phyloP scores from a whole-genome alignment of 2,329 filamentous ascomycete genomes.

The Calonectria multiphialidica region DNA sequence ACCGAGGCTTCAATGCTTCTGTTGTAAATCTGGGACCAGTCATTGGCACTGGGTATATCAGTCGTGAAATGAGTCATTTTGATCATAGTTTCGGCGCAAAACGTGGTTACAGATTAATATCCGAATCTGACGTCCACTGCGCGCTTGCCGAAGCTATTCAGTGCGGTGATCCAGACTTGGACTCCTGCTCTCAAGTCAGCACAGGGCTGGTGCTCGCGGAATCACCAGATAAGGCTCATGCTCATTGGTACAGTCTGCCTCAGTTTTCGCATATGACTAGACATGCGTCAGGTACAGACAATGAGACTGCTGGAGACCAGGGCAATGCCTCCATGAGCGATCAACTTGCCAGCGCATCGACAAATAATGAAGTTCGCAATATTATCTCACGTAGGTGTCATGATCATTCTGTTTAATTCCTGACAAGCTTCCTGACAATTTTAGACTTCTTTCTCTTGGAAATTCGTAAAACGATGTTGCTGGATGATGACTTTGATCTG shows the following conservation, averaged over 20 bases:
- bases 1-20: constrained; percentile 41
- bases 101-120: background rate
- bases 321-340: background rate
- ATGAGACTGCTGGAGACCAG: background rate
- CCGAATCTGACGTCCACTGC: background rate
- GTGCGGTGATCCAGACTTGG: background rate
- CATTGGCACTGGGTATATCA: constrained; percentile 56
- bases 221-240: background rate
- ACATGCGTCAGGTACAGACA: background rate
- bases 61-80: background rate
- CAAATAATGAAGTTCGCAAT: background rate
- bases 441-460: background rate
- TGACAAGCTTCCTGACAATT: background rate
- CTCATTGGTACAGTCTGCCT: background rate
- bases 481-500: background rate
- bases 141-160: background rate
- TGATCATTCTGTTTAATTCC: no score
- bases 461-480: background rate
- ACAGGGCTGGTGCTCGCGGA: background rate
- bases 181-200: background rate
- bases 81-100: background rate
- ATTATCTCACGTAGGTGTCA: background rate
- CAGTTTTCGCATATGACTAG: background rate
- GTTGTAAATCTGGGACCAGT: constrained; percentile 51
- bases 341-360: background rate